Evolutionary conservation across 1,284 basidiomycete species (phyloP).

Genomic region (Pseudozyma thailandica): DNA sequence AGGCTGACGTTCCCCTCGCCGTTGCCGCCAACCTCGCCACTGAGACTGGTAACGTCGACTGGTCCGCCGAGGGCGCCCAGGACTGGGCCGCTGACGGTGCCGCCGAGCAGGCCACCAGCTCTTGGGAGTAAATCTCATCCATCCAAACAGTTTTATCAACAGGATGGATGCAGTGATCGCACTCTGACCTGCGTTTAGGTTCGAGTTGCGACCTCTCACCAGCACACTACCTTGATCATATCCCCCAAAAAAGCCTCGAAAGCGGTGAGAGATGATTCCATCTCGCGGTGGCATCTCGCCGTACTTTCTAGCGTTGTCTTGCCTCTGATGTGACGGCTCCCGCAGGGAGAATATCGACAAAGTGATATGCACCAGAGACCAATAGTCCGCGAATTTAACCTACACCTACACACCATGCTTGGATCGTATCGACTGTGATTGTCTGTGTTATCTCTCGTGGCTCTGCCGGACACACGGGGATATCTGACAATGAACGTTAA

Average conservation of each 20-base stretch:
- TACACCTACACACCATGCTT: slow-evolving; percentile 3
- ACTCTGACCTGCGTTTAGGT: background rate
- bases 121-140: slow-evolving; percentile 48
- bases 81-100: slow-evolving; percentile 68
- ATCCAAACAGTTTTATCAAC: background rate
- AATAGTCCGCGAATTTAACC: slow-evolving; percentile 52
- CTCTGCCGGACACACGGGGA: too few species aligned
- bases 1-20: slow-evolving; percentile 70
- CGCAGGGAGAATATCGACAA: slow-evolving; percentile 44
- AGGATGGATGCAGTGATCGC: too few species aligned
- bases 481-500: too few species aligned
- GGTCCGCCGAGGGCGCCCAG: slow-evolving; percentile 74
- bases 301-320: slow-evolving; percentile 54
- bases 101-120: slow-evolving; percentile 42
- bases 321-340: slow-evolving; percentile 59
- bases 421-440: background rate
- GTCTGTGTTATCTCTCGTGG: background rate
- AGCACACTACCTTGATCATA: background rate
- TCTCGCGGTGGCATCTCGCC: slow-evolving; percentile 10
- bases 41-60: slow-evolving; percentile 75
- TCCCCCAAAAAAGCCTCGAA: slow-evolving; percentile 45
- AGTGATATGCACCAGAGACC: slow-evolving; percentile 58
- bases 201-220: slow-evolving; percentile 6
- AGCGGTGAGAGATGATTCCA: slow-evolving; percentile 10
- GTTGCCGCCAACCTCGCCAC: slow-evolving; percentile 59